Percentiles rank a stretch among this genome's conserved stretches.
phyloP scores from a whole-genome alignment of 768 basidiomycete species.

The Suillus luteus region DNA sequence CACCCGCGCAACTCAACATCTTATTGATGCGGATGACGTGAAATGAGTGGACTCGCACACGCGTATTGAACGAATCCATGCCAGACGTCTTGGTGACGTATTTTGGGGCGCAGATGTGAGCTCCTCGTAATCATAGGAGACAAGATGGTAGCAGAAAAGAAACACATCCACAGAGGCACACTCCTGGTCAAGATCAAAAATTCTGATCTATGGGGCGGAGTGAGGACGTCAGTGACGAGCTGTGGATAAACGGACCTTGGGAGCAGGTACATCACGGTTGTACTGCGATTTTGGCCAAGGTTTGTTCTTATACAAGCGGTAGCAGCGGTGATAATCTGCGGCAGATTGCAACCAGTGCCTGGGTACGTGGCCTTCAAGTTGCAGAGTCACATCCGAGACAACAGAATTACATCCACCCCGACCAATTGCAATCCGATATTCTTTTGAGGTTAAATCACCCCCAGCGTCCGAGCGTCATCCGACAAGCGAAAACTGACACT shows the following conservation, averaged over 20 bases:
- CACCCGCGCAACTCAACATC: conserved; percentile 99
- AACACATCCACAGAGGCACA: conserved; percentile 97
- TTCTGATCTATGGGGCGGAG: conserved; percentile 72
- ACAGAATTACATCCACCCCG: conserved; percentile 6
- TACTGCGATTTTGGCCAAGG: conserved; percentile 94
- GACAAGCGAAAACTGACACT: neutral
- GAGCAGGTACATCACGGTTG: conserved; percentile 98
- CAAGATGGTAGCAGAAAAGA: conserved; percentile 95
- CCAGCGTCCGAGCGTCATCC: neutral
- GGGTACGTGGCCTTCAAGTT: neutral
- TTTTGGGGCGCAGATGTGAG: conserved; percentile 99
- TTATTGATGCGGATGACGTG: conserved; percentile 99
- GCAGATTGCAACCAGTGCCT: neutral
- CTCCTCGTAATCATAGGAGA: conserved; percentile 99
- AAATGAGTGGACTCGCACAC: conserved; percentile 97
- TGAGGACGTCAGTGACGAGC: neutral
- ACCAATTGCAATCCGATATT: too few relatives aligned
- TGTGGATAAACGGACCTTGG: conserved; percentile 60
- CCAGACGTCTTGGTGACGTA: conserved; percentile 97
- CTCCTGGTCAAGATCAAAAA: conserved; percentile 95
- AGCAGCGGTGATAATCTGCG: conserved; percentile 65
- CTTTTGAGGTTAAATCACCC: neutral
- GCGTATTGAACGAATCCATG: conserved; percentile 98
- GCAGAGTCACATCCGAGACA: conserved; percentile 1
- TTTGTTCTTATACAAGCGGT: conserved; percentile 99